Evolutionary conservation across 2,329 filamentous ascomycete species (phyloP).

Genomic region (Gyromitra esculenta): DNA sequence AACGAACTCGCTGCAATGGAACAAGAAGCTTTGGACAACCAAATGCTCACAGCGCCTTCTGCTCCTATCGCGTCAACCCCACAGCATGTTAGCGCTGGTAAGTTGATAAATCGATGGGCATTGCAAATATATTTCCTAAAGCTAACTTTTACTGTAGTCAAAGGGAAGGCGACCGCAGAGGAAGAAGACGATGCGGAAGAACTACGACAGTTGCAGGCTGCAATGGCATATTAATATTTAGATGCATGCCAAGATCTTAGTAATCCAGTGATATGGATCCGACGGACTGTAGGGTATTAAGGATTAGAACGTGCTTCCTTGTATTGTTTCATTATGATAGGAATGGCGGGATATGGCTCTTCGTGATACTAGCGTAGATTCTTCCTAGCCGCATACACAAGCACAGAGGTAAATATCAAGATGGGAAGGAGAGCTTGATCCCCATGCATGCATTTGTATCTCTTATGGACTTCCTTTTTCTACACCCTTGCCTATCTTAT

Average conservation of each 20-base stretch:
- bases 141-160: slow-evolving; percentile 59
- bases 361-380: slow-evolving; percentile 27
- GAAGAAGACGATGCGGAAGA: slow-evolving; percentile 98
- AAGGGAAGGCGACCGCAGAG: slow-evolving; percentile 65
- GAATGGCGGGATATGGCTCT: background rate
- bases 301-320: slow-evolving; percentile 38
- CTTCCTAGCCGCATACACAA: slow-evolving; percentile 22
- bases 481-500: slow-evolving; percentile 23
- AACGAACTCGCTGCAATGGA: slow-evolving; percentile 85
- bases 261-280: background rate
- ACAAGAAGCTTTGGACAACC: slow-evolving; percentile 90
- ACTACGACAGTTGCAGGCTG: slow-evolving; percentile 88
- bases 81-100: slow-evolving; percentile 47
- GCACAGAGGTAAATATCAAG: background rate
- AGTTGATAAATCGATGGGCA: slow-evolving; percentile 7
- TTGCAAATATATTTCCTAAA: slow-evolving; percentile 6
- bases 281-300: slow-evolving; percentile 25
- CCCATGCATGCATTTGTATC: slow-evolving; percentile 18
- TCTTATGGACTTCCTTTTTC: slow-evolving; percentile 3
- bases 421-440: slow-evolving; percentile 11
- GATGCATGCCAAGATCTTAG: slow-evolving; percentile 6
- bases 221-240: slow-evolving; percentile 86
- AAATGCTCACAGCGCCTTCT: slow-evolving; percentile 72
- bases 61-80: slow-evolving; percentile 51
- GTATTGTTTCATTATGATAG: slow-evolving; percentile 17